Evolutionary conservation across 1,139 yeast genomes (phyloP), one percentile per base, ranked within the genome.

Genomic region (Candida sp.): DNA sequence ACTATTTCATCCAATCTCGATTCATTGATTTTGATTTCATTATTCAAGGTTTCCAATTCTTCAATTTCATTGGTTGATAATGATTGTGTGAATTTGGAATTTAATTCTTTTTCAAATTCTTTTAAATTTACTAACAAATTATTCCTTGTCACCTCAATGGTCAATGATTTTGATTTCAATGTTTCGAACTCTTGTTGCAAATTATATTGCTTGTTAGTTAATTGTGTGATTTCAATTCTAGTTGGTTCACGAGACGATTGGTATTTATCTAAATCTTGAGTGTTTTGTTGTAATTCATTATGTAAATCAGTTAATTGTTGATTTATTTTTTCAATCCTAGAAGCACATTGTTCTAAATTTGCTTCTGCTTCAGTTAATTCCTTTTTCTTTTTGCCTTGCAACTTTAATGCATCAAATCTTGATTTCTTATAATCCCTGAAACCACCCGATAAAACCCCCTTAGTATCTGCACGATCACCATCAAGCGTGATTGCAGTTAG

Each of bases 371-470:
- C 70, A 5, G 53, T 63, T 30, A 77, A 66, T 38, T 81, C 83
- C 5, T 63, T 60, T 45, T 75, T 75, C 56, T 84, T 80, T 44
- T 66, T 72, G 15, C 77, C 69, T 49, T 84, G 76, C 21, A 67
- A 59, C 45, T 79, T 79, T 53, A 88, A 71, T 2, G 87, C 82
- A 53, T 88, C 96, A 39, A 91, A 64, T 50, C 95, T 73, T 0
- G 91, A 84, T 38, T 68, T 70, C 51, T 80, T 77, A 49, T 75
- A 77, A 56, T 89, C 95, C 53, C 87, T 77, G 57, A 78, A 90
- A 42, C 99, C 99, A 64, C 99, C 99, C 15, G 90, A 83, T 43
- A 93, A 65, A 2, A 85, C 87, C 61, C 99, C 99, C 50, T 74
- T 81, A 41, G 79, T 80, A 53, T 89, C 96, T 38, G 89, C 89